Percentiles rank a stretch among this genome's conserved stretches.
Evolutionary conservation across 2,329 filamentous ascomycete genomes (phyloP).

Genomic region (Diaporthe sp.): DNA sequence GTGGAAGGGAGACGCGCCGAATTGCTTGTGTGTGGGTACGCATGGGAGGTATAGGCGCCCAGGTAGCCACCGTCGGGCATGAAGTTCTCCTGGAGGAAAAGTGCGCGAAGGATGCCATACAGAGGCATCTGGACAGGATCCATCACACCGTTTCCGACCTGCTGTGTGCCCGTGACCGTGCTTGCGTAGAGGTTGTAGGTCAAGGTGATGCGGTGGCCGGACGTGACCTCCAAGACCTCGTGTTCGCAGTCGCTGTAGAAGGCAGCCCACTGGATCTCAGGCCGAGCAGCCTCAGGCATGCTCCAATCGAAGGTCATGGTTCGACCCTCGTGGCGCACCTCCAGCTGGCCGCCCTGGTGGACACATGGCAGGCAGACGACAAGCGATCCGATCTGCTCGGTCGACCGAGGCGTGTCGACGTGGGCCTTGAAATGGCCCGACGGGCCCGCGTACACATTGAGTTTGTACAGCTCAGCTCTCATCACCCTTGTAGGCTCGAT

Average conservation of each 20-base stretch:
- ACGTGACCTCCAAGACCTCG: slow-evolving; percentile 59
- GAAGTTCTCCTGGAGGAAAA: neutral
- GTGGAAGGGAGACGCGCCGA: slow-evolving; percentile 44
- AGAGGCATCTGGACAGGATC: neutral
- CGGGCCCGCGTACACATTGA: slow-evolving; percentile 55
- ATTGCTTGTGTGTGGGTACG: slow-evolving; percentile 55
- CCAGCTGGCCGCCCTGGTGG: neutral
- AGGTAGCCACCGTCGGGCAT: slow-evolving; percentile 49
- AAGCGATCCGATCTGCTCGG: neutral
- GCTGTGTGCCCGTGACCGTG: accelerated
- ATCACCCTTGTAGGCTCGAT: slow-evolving; percentile 48
- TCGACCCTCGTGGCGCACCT: neutral
- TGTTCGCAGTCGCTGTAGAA: slow-evolving; percentile 58
- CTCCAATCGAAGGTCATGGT: neutral
- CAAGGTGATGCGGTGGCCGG: slow-evolving; percentile 65
- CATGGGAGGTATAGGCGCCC: slow-evolving; percentile 57
- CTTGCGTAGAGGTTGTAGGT: slow-evolving; percentile 61
- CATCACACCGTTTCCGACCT: accelerated
- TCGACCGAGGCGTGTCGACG: slow-evolving; percentile 34
- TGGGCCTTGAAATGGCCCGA: neutral
- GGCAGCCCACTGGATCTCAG: neutral
- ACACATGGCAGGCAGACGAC: neutral
- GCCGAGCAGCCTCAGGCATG: neutral
- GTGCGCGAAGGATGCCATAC: neutral
- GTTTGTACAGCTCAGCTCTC: slow-evolving; percentile 65